A percentile compares a stretch with the other conserved stretches of the same genome.
phyloP scores from a whole-genome alignment of 75 land plant species.

The Picea sitchensis region DNA sequence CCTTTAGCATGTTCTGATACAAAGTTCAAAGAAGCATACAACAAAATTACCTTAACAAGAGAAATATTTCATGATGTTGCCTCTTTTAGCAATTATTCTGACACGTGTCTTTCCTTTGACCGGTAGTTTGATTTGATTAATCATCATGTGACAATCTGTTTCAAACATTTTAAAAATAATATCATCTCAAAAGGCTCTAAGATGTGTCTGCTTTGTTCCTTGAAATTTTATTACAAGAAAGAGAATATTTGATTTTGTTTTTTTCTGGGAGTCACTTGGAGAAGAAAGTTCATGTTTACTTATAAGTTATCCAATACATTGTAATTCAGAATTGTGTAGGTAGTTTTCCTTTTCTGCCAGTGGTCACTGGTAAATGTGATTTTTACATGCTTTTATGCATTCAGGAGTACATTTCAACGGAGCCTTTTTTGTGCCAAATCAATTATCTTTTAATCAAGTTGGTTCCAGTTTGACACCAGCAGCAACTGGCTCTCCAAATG shows the following conservation, averaged over 20 bases:
- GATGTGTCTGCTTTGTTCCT: neutral
- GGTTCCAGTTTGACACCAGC: conserved; percentile 32
- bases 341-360: neutral
- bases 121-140: neutral
- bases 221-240: neutral
- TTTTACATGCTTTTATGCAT: neutral
- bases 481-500: conserved; percentile 23
- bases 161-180: neutral
- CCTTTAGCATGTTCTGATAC: no score
- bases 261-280: neutral
- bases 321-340: neutral
- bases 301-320: neutral
- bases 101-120: neutral
- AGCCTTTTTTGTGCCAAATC: conserved; percentile 72
- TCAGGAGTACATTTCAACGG: conserved; percentile 60
- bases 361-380: neutral
- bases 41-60: neutral
- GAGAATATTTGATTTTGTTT: neutral
- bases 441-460: conserved; percentile 48
- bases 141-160: neutral
- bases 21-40: no score
- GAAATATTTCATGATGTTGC: neutral
- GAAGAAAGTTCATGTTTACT: neutral
- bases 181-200: neutral
- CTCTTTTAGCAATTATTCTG: neutral